Percentiles rank a stretch among this genome's conserved stretches.
Evolutionary conservation across 2,329 filamentous ascomycete species (phyloP).

Genomic region (Niveomyces coronatus): DNA sequence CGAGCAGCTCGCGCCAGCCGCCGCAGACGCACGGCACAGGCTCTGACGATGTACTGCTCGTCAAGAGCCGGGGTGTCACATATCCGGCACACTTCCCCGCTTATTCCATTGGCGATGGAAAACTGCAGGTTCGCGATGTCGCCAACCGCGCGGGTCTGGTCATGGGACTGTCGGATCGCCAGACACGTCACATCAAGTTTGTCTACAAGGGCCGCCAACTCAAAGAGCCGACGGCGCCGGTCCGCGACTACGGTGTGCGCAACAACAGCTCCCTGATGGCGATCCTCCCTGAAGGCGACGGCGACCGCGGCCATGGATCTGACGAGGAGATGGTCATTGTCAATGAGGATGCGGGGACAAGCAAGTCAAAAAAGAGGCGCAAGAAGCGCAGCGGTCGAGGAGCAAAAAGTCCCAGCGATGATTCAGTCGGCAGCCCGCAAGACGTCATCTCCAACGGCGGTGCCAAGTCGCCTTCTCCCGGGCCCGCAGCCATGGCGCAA

Average conservation of each 20-base stretch:
- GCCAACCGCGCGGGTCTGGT: slow-evolving; percentile 57
- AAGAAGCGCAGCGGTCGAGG: slow-evolving; percentile 34
- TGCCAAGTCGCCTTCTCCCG: slow-evolving; percentile 16
- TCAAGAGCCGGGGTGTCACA: slow-evolving; percentile 56
- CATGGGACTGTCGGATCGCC: slow-evolving; percentile 48
- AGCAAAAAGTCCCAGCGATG: slow-evolving; percentile 22
- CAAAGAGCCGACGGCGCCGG: slow-evolving; percentile 49
- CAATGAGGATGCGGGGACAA: slow-evolving; percentile 29
- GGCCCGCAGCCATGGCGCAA: slow-evolving; percentile 25
- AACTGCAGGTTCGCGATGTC: slow-evolving; percentile 56
- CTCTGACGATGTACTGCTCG: slow-evolving; percentile 60
- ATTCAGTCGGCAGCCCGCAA: slow-evolving; percentile 33
- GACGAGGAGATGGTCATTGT: slow-evolving; percentile 35
- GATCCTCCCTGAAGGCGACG: slow-evolving; percentile 29
- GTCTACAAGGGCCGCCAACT: slow-evolving; percentile 64
- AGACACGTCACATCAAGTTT: slow-evolving; percentile 48
- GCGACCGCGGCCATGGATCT: slow-evolving; percentile 26
- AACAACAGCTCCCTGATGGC: slow-evolving; percentile 50
- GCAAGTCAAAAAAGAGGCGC: slow-evolving; percentile 26
- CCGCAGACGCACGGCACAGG: slow-evolving; percentile 32
- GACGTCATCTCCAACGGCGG: slow-evolving; percentile 32
- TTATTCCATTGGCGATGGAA: slow-evolving; percentile 64
- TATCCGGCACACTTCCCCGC: slow-evolving; percentile 65
- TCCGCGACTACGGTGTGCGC: slow-evolving; percentile 51
- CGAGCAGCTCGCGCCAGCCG: slow-evolving; percentile 28